Evolutionary conservation across 202 grass and related monocot genomes (phyloP), one percentile per base, ranked within the genome.

Genomic region (Carex arenaria): DNA sequence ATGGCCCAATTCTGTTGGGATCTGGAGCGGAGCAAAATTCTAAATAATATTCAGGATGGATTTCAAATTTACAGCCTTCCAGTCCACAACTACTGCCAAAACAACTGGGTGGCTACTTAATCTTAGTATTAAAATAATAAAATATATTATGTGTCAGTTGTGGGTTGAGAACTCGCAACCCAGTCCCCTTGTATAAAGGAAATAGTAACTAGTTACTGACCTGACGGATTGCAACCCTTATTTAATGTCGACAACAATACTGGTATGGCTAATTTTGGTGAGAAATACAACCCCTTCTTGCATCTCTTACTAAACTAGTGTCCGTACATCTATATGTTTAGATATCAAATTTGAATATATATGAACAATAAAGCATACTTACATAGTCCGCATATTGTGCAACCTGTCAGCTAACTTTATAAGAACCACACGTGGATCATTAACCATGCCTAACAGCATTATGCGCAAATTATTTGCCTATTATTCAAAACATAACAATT

Each of bases 311-410:
- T 76, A 76, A 55, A 56, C 15, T 76, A 82, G 45, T 31, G 67
- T 60, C 40, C 9, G 11, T 30, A 26, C 13, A 47, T 31, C 32
- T 9, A 62, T 43, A 22, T 80, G 4, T 45, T 64, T 26, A 63
- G 34, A 47, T 63, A 40, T 66, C 22, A 82, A 36, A 82, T 82
- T 67, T 19, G n/a, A 87, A 87, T 52, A 84, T 79, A 80, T 79
- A 80, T 80, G 69, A 60, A 71, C 64, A 87, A 55, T 23, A 84
- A 61, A 67, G 49, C 69, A 86, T 56, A 15, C 45, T 85, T 94
- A 98, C 95, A 98, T 95, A 71, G 95, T 98, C 87, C 95, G 84
- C 95, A 98, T 95, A 81, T 98, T 98, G 83, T 98, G 95, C 80
- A 98, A 85, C 45, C 95, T 90, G 85, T 98, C 95, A 62, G 95